Evolutionary conservation across 768 basidiomycete genomes (phyloP).

Genomic region (Hericium alpestre): DNA sequence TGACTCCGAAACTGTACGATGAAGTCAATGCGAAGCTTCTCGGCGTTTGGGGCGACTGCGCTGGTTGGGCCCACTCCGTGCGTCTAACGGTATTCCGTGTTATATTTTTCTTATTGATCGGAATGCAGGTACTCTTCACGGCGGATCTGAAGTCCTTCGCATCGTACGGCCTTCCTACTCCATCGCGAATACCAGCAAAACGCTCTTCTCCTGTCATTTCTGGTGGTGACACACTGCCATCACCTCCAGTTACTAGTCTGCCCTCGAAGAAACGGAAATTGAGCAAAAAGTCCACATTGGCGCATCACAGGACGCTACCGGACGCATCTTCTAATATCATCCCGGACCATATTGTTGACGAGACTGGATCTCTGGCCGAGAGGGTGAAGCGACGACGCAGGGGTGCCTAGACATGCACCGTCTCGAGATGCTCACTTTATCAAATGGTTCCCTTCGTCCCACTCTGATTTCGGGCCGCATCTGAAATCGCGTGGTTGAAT

Average conservation of each 20-base stretch:
- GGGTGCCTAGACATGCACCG: background rate
- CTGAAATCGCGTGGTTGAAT: no score
- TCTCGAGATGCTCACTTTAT: no score
- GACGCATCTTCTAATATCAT: background rate
- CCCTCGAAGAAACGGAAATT: background rate
- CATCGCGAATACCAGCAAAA: conserved; percentile 7
- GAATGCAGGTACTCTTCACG: conserved; percentile 56
- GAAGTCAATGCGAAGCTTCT: conserved; percentile 53
- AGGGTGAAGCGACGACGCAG: background rate
- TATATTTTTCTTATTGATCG: background rate
- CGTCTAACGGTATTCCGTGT: conserved; percentile 12
- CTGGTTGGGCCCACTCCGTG: conserved; percentile 88
- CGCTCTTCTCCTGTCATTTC: background rate
- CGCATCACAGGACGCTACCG: background rate
- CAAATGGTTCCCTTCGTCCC: no score
- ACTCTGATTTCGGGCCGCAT: no score
- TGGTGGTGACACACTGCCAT: background rate
- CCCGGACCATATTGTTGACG: background rate
- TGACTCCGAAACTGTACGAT: conserved; percentile 73
- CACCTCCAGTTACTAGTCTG: background rate
- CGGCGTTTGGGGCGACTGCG: conserved; percentile 69
- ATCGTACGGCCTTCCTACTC: conserved; percentile 36
- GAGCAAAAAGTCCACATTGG: no score
- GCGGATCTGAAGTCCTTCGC: conserved; percentile 64
- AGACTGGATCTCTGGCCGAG: background rate